phyloP scores from a whole-genome alignment of 176 grass and related monocot genomes.

The Rhynchospora tenuis region DNA sequence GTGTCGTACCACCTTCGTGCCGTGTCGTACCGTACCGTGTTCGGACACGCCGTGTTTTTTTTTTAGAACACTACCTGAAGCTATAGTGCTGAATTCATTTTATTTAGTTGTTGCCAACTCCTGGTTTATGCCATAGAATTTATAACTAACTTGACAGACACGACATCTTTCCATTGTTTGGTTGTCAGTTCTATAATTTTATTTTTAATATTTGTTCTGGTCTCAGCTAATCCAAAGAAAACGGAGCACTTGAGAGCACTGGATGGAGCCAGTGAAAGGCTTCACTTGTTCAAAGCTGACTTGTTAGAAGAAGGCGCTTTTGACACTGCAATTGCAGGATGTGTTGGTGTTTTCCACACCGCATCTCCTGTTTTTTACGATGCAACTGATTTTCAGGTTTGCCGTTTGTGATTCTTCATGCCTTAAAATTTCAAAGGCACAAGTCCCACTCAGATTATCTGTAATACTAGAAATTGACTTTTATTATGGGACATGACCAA shows the following conservation, averaged over 20 bases:
- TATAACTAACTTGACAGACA: neutral
- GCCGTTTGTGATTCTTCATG: neutral
- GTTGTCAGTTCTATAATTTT: neutral
- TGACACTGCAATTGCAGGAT: constrained; percentile 26
- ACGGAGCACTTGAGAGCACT: constrained; percentile 37
- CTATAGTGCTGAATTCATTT: no score
- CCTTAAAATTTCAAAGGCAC: neutral
- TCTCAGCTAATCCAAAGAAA: constrained; percentile 49
- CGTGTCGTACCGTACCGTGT: no score
- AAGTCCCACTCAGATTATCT: neutral
- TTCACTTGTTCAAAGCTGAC: constrained; percentile 55
- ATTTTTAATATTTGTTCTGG: constrained; percentile 21
- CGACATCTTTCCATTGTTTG: neutral
- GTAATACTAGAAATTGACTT: neutral
- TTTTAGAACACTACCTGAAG: no score
- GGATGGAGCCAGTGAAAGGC: constrained; percentile 43
- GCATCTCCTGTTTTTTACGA: constrained; percentile 29
- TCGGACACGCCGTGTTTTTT: no score
- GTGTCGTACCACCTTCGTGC: no score
- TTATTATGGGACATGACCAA: neutral
- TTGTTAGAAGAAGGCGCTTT: constrained; percentile 44
- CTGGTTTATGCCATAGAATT: no score
- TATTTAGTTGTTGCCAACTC: no score
- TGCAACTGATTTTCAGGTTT: neutral
- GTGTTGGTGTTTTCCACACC: constrained; percentile 57